phyloP scores from a whole-genome alignment of 163 green algal genomes.

The Chlorella variabilis region DNA sequence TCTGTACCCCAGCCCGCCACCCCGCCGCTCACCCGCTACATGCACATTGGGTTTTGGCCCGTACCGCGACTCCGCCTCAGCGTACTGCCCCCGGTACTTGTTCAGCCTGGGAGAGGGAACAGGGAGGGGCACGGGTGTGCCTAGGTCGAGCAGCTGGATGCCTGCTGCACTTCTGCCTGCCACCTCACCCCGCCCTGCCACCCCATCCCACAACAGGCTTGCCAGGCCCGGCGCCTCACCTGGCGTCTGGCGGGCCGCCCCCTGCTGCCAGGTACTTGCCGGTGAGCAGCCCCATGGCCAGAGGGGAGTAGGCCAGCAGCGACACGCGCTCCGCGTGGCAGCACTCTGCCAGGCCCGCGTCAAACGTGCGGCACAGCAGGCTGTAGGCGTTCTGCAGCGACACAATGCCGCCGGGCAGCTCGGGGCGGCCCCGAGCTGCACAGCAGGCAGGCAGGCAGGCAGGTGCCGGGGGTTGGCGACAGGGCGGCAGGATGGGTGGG shows the following conservation, averaged over 20 bases:
- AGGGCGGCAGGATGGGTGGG: too few species aligned
- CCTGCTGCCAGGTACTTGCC: conserved; percentile 84
- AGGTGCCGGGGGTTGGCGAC: too few species aligned
- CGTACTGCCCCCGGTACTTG: conserved; percentile 86
- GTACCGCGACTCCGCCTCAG: conserved; percentile 89
- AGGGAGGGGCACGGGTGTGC: background rate
- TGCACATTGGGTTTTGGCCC: conserved; percentile 72
- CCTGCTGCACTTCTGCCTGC: background rate
- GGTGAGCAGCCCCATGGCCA: conserved; percentile 94
- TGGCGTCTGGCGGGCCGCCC: conserved; percentile 65
- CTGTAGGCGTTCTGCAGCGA: conserved; percentile 91
- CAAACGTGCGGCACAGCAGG: conserved; percentile 90
- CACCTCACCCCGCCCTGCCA: background rate
- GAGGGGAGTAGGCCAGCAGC: conserved; percentile 90
- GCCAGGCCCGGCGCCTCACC: background rate
- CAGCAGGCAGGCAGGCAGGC: background rate
- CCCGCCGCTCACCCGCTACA: conserved; percentile 39
- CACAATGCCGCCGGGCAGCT: conserved; percentile 40
- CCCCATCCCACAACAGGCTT: background rate
- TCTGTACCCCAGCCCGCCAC: conserved; percentile 51
- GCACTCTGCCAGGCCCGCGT: conserved; percentile 80
- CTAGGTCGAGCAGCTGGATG: background rate
- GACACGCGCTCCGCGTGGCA: conserved; percentile 79
- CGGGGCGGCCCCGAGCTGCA: background rate
- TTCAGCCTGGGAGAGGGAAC: conserved; percentile 65